A percentile compares a stretch with the other conserved stretches of the same genome.
These are phyloP conservation scores for Aureobasidium sp. DNA, from an alignment of 2,329 filamentous ascomycete species.

Conservation along the genomic window DNA sequence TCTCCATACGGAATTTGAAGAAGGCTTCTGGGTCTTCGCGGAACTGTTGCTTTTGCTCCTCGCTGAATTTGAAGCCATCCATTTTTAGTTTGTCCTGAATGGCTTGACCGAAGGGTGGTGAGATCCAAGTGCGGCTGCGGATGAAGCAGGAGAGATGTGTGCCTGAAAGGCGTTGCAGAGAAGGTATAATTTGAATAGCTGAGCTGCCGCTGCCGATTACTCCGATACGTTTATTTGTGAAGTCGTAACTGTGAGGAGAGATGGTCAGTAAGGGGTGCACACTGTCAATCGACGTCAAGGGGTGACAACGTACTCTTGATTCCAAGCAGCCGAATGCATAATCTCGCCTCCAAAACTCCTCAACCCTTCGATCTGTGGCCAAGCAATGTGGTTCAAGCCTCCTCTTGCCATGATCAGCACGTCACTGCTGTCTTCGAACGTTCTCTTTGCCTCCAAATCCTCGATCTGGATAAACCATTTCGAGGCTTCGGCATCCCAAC, in stretches of 20 bases:
- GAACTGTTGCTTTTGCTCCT: constrained; percentile 27
- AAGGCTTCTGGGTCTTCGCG: constrained; percentile 34
- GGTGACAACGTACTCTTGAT: constrained; percentile 29
- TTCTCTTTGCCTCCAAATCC: constrained; percentile 24
- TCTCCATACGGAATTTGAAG: constrained; percentile 35
- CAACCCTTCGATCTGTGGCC: constrained; percentile 47
- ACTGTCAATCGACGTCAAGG: background rate
- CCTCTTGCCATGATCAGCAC: constrained; percentile 44
- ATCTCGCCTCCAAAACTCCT: constrained; percentile 46
- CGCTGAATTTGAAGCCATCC: constrained; percentile 22
- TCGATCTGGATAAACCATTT: constrained; percentile 33
- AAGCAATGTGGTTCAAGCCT: constrained; percentile 46
- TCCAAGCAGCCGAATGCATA: constrained; percentile 52
- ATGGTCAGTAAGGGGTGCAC: background rate
- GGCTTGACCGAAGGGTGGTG: constrained; percentile 30
- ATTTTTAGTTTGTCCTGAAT: constrained; percentile 29
- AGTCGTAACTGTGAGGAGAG: constrained; percentile 20
- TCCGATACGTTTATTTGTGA: constrained; percentile 20
- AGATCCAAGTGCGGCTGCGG: constrained; percentile 45
- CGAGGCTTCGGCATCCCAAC: constrained; percentile 28
- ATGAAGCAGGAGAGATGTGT: constrained; percentile 44
- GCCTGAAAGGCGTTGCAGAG: constrained; percentile 34
- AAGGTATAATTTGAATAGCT: constrained; percentile 35
- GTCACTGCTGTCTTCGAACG: constrained; percentile 38
- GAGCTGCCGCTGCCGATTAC: constrained; percentile 23